Conservation (phyloP, 2,329 filamentous ascomycete genomes). For the Fusarium sp. region DNA sequence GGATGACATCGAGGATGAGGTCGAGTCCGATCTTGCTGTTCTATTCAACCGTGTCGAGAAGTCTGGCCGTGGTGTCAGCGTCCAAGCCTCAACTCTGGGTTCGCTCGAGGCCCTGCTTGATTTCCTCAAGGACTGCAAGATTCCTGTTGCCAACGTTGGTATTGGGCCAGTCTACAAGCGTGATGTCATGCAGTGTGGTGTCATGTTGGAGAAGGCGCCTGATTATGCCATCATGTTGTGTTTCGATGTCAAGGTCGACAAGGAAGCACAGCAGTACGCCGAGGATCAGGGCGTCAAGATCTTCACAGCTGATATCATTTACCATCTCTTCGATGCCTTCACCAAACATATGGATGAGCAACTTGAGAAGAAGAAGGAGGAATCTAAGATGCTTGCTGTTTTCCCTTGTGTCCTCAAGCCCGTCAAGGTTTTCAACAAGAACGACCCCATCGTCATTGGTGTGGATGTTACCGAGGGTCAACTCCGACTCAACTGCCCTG, state of each 20-base stretch:
- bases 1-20: constrained; percentile 94
- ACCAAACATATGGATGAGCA: constrained; percentile 93
- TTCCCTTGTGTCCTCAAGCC: constrained; percentile 94
- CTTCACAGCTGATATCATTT: constrained; percentile 98
- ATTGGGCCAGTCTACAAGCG: constrained; percentile 98
- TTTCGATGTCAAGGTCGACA: constrained; percentile 99
- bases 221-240: constrained; percentile 99
- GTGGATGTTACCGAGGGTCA: constrained; percentile 95
- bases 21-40: constrained; percentile 92
- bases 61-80: constrained; percentile 92
- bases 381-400: constrained; percentile 93
- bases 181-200: constrained; percentile 93
- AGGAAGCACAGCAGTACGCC: constrained; percentile 90
- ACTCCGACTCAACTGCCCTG: constrained; percentile 86
- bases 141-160: constrained; percentile 95
- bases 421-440: constrained; percentile 99
- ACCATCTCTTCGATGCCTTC: constrained; percentile 97
- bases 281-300: constrained; percentile 96
- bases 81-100: constrained; percentile 96
- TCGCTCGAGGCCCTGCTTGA: constrained; percentile 96
- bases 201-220: constrained; percentile 95
- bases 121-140: constrained; percentile 95
- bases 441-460: constrained; percentile 91
- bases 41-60: constrained; percentile 92
- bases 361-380: constrained; percentile 92